These are phyloP conservation scores for Citrus cavaleriei DNA, from an alignment of 345 rosid genomes.

Conservation along the genomic window DNA sequence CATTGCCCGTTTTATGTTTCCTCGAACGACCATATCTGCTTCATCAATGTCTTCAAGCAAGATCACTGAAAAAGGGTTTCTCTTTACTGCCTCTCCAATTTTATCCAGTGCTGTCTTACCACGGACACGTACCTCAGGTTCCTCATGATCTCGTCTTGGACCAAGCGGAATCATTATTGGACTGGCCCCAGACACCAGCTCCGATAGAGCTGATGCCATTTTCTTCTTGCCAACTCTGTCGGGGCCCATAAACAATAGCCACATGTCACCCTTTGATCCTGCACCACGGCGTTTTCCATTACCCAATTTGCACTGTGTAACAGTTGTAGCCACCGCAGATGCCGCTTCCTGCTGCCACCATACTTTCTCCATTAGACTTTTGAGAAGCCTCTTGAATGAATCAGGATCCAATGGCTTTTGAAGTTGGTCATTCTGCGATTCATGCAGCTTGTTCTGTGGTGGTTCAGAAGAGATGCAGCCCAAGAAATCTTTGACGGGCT, in stretches of 20 bases:
- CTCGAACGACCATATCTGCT: conserved; percentile 63
- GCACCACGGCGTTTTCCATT: conserved; percentile 53
- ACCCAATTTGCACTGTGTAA: conserved; percentile 68
- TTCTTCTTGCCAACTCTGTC: conserved; percentile 83
- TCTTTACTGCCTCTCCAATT: conserved; percentile 74
- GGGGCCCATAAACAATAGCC: conserved; percentile 88
- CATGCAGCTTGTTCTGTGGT: conserved; percentile 39
- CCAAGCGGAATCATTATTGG: conserved; percentile 67
- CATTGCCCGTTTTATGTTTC: conserved; percentile 81
- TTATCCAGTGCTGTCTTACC: conserved; percentile 85
- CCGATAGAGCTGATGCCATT: conserved; percentile 80
- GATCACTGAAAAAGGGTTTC: conserved; percentile 77
- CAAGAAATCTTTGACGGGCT: conserved; percentile 55
- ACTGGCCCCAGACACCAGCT: conserved; percentile 43
- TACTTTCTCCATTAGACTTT: conserved; percentile 66
- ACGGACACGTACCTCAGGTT: conserved; percentile 46
- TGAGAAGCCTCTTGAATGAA: conserved; percentile 72
- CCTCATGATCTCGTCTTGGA: conserved; percentile 40
- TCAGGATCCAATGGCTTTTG: conserved; percentile 50
- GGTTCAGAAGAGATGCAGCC: conserved; percentile 65
- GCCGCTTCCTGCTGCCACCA: conserved; percentile 99
- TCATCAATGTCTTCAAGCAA: conserved; percentile 86
- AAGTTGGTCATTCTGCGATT: conserved; percentile 37
- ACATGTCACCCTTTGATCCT: conserved; percentile 62
- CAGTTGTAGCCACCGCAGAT: conserved; percentile 69